Evolutionary conservation across 306 rosid genomes (phyloP).

Genomic region (Vicia villosa): DNA sequence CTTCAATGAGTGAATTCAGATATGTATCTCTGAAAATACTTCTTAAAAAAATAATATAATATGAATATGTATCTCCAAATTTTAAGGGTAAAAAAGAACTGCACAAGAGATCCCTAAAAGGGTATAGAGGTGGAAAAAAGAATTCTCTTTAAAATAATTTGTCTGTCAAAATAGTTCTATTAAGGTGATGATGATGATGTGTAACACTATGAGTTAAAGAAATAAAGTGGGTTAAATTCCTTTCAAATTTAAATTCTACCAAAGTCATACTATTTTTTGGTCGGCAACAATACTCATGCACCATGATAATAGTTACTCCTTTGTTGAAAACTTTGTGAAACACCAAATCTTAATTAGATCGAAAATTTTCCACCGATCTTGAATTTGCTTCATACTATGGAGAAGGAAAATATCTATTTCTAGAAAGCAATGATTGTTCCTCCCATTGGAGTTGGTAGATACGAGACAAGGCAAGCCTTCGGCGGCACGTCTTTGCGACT

Average conservation of each 20-base stretch:
- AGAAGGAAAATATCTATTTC: background rate
- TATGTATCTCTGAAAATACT: no score
- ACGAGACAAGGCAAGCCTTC: background rate
- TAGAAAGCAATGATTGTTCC: background rate
- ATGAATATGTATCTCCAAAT: no score
- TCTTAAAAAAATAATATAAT: no score
- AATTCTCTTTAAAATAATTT: no score
- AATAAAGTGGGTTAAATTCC: no score
- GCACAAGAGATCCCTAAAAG: no score
- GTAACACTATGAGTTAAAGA: no score
- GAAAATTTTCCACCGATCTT: background rate
- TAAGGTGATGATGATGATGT: no score
- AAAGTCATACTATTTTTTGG: background rate
- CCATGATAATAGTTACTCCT: background rate
- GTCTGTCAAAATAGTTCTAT: no score
- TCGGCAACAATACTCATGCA: background rate
- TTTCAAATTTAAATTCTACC: background rate
- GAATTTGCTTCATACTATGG: background rate
- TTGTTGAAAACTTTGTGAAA: background rate
- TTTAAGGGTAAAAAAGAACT: no score
- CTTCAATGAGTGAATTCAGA: no score
- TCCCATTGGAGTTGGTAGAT: background rate
- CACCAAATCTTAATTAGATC: conserved; percentile 2
- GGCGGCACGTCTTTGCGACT: background rate
- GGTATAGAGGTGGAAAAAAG: no score